phyloP scores from a whole-genome alignment of 768 basidiomycete species.

The Mycena amicta region DNA sequence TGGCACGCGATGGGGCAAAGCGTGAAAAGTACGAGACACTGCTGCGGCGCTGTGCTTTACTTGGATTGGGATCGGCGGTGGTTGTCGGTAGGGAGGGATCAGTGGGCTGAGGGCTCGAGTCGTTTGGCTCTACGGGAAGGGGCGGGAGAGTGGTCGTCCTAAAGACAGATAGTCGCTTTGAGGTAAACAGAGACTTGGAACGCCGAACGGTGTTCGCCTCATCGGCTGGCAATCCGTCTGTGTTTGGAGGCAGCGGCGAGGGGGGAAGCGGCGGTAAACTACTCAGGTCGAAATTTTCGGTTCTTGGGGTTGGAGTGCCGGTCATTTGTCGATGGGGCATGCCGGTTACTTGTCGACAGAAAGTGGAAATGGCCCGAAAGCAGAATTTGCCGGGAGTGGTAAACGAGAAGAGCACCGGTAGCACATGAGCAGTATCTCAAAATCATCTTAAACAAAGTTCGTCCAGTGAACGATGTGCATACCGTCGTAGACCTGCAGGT shows the following conservation, averaged over 20 bases:
- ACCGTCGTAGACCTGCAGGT: constrained; percentile 94
- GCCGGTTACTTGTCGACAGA: constrained; percentile 67
- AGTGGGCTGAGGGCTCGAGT: not conserved
- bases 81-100: not conserved
- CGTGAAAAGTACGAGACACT: constrained; percentile 14
- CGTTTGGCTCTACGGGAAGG: not conserved
- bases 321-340: constrained; percentile 28
- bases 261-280: constrained; percentile 17
- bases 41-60: not conserved
- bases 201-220: constrained; percentile 5
- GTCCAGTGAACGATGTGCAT: constrained; percentile 25
- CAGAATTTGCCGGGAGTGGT: constrained; percentile 81
- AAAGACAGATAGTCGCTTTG: constrained; percentile 11
- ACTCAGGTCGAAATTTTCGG: constrained; percentile 14
- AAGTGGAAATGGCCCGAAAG: constrained; percentile 74
- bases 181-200: constrained; percentile 6
- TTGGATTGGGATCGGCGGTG: not conserved
- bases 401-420: constrained; percentile 76
- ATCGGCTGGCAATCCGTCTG: not conserved
- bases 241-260: not conserved
- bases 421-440: constrained; percentile 69
- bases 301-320: constrained; percentile 19
- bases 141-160: constrained; percentile 17
- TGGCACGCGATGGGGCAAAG: not conserved
- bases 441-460: constrained; percentile 27